phyloP scores from a whole-genome alignment of 2,329 filamentous ascomycete species.

The Colletotrichum tofieldiae region DNA sequence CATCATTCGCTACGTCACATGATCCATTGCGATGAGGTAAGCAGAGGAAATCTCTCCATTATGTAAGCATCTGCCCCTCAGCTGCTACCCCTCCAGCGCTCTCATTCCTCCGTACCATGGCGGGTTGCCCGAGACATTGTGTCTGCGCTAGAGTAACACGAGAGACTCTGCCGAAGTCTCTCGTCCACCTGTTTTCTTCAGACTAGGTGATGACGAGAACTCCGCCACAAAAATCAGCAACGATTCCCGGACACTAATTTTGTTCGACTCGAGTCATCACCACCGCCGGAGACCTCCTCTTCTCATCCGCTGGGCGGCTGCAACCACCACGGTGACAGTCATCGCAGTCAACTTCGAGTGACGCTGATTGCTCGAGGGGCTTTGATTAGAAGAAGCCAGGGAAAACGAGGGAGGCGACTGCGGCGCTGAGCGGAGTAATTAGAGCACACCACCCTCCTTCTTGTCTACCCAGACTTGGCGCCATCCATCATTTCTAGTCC shows the following conservation, averaged over 20 bases:
- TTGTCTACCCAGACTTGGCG: constrained; percentile 6
- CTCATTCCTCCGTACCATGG: constrained; percentile 20
- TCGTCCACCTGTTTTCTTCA: constrained; percentile 38
- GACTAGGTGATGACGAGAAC: constrained; percentile 25
- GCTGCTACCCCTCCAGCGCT: constrained; percentile 1
- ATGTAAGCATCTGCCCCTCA: neutral
- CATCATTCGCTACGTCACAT: neutral
- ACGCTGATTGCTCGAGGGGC: constrained; percentile 28
- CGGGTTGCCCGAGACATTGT: constrained; percentile 40
- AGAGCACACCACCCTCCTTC: constrained; percentile 16
- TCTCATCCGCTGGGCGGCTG: constrained; percentile 6
- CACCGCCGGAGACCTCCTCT: constrained; percentile 11
- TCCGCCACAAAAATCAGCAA: constrained; percentile 36
- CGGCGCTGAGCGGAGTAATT: constrained; percentile 14
- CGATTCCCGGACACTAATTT: constrained; percentile 11
- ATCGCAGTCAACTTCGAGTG: constrained; percentile 25
- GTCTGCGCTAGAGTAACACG: constrained; percentile 37
- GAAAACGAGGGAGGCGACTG: constrained; percentile 19
- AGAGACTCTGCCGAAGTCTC: constrained; percentile 29
- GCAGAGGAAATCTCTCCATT: neutral
- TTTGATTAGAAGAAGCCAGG: constrained; percentile 35
- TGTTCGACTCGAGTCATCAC: constrained; percentile 16
- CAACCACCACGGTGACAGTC: constrained; percentile 31
- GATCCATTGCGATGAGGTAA: neutral
- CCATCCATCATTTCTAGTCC: constrained; percentile 7